A percentile compares a stretch with the other conserved stretches of the same genome.
These are phyloP conservation scores for Mycena sanguinolenta DNA, from an alignment of 768 basidiomycete species.

Conservation along the genomic window DNA sequence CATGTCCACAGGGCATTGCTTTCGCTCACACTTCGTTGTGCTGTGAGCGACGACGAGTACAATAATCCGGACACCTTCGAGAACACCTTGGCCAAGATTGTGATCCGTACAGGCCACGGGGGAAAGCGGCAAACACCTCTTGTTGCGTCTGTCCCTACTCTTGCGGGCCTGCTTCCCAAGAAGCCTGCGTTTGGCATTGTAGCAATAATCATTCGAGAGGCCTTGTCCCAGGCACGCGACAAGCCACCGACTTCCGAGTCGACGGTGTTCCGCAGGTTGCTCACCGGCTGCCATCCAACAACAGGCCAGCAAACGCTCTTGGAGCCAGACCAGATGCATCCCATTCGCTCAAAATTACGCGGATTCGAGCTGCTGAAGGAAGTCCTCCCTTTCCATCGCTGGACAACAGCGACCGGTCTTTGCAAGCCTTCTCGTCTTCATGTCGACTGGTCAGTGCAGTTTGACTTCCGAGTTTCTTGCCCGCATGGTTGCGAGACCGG, in stretches of 20 bases:
- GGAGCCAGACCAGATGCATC: slow-evolving; percentile 26
- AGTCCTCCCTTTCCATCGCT: slow-evolving; percentile 2
- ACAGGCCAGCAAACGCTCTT: not conserved
- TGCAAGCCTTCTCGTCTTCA: slow-evolving; percentile 25
- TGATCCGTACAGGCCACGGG: too few species aligned
- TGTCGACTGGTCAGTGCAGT: slow-evolving; percentile 33
- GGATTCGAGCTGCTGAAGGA: not conserved
- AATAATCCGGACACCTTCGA: slow-evolving; percentile 4
- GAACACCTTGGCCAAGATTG: not conserved
- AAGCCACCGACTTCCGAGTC: not conserved
- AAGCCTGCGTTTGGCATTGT: slow-evolving; percentile 9
- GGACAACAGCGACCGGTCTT: slow-evolving; percentile 1
- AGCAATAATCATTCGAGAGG: slow-evolving; percentile 17
- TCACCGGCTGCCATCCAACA: slow-evolving; percentile 5
- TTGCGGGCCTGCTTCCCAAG: not conserved
- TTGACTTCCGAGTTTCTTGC: slow-evolving; percentile 19
- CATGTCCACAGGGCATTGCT: slow-evolving; percentile 14
- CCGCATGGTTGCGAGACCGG: too few species aligned
- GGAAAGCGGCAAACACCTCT: not conserved
- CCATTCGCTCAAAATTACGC: slow-evolving; percentile 8
- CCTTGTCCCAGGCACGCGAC: not conserved
- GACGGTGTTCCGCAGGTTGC: not conserved
- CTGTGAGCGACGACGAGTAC: slow-evolving; percentile 8
- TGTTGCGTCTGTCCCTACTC: not conserved
- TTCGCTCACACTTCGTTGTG: slow-evolving; percentile 2